phyloP scores from a whole-genome alignment of 371 early-diverging fungal genomes.

The Rhizopus microsporus region DNA sequence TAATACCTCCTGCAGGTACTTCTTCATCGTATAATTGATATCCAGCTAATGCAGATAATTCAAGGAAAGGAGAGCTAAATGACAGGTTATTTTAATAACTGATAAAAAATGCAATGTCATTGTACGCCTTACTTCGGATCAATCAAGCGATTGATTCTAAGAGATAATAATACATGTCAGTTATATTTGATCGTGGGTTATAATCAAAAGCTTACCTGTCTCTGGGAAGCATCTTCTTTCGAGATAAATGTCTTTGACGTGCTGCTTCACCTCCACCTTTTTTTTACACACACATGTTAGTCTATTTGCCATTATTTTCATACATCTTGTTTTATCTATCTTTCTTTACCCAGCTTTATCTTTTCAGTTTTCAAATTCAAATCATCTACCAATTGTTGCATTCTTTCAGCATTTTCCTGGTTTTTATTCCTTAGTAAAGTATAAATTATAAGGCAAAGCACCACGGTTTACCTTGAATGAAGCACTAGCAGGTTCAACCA shows the following conservation, averaged over 20 bases:
- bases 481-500: constrained; percentile 75
- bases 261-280: constrained; percentile 92
- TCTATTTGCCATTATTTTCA: constrained; percentile 3
- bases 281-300: not conserved
- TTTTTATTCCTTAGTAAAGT: not conserved
- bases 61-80: constrained; percentile 87
- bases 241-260: constrained; percentile 81
- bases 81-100: constrained; percentile 12
- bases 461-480: constrained; percentile 72
- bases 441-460: no score
- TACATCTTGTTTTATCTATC: not conserved
- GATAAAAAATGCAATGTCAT: no score
- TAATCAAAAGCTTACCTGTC: constrained; percentile 65
- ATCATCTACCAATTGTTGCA: constrained; percentile 77
- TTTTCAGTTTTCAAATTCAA: constrained; percentile 71
- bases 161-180: not conserved
- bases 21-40: constrained; percentile 86
- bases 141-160: constrained; percentile 78
- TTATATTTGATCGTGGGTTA: no score
- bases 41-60: constrained; percentile 94
- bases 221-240: constrained; percentile 93
- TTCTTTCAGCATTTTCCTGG: constrained; percentile 84
- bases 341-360: constrained; percentile 71
- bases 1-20: constrained; percentile 92
- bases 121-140: constrained; percentile 73